Conservation (phyloP, 108 stramenopile genomes). For the Poteriospumella lacustris region DNA sequence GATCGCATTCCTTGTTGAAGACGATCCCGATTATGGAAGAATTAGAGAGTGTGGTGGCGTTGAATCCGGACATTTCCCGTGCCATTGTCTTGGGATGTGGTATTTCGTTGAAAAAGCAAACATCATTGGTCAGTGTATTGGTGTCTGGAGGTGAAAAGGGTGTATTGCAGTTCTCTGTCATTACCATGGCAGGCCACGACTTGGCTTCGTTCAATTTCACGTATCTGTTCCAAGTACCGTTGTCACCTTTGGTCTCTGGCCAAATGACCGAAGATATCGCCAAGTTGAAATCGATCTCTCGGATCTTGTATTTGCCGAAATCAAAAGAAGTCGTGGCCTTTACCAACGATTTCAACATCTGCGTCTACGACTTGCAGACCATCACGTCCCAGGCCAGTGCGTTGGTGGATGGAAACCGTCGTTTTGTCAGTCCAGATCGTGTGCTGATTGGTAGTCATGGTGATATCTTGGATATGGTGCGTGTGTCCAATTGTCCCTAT, state of each 20-base stretch:
- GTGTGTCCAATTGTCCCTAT: neutral
- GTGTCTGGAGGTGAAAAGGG: neutral
- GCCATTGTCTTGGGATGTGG: no score
- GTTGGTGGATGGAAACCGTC: no score
- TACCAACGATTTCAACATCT: constrained; percentile 81
- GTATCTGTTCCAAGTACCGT: neutral
- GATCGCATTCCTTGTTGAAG: neutral
- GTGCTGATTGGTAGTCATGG: constrained; percentile 86
- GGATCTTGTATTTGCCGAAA: constrained; percentile 10
- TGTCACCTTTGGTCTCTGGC: neutral
- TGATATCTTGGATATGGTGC: constrained; percentile 76
- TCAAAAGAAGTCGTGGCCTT: constrained; percentile 64
- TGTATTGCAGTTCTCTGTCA: neutral
- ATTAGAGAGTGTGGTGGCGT: neutral
- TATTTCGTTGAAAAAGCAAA: neutral
- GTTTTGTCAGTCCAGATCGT: constrained; percentile 38
- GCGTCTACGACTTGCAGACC: constrained; percentile 55
- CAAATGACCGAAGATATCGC: neutral
- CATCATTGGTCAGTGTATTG: neutral
- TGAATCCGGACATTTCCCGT: neutral
- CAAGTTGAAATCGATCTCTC: neutral
- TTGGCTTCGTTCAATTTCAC: neutral
- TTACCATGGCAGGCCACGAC: no score
- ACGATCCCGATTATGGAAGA: constrained; percentile 27
- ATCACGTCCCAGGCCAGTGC: neutral